Evolutionary conservation across 1,284 basidiomycete species (phyloP).

Genomic region (Tremellales sp.): DNA sequence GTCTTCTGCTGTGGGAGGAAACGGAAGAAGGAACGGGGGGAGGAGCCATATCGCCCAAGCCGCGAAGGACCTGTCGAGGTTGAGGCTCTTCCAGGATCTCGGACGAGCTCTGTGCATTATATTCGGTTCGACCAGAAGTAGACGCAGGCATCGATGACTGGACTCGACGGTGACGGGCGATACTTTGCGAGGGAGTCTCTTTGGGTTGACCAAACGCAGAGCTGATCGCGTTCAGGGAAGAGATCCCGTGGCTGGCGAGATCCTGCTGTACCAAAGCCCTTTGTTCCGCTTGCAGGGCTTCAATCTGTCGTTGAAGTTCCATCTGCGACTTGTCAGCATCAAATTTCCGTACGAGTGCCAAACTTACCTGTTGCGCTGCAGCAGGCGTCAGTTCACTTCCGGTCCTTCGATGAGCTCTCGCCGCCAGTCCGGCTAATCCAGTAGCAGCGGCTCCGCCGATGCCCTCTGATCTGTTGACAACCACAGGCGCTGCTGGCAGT

Average conservation of each 20-base stretch:
- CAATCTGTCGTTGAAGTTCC: conserved; percentile 85
- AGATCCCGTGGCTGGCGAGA: conserved; percentile 64
- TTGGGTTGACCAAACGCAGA: conserved; percentile 13
- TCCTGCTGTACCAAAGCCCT: conserved; percentile 82
- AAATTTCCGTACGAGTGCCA: background rate
- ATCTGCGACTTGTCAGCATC: conserved; percentile 57
- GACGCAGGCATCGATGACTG: conserved; percentile 61
- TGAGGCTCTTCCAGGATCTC: conserved; percentile 9
- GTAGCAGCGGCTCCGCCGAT: conserved; percentile 41
- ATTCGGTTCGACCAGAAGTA: conserved; percentile 37
- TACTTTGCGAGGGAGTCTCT: conserved; percentile 29
- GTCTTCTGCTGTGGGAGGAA: conserved; percentile 82
- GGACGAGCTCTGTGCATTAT: conserved; percentile 9
- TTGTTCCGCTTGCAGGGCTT: conserved; percentile 83
- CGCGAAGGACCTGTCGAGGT: conserved; percentile 14
- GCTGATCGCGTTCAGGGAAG: conserved; percentile 52
- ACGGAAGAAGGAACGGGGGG: conserved; percentile 22
- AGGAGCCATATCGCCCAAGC: conserved; percentile 29
- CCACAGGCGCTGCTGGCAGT: conserved; percentile 15
- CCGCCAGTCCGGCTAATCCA: conserved; percentile 46
- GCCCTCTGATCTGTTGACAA: conserved; percentile 37
- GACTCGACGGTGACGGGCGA: conserved; percentile 72
- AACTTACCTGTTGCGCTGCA: conserved; percentile 79
- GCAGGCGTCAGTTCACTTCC: conserved; percentile 60
- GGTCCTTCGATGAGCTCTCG: conserved; percentile 52